These are phyloP conservation scores for Penstemon davidsonii DNA, from an alignment of 257 asterid genomes.

Conservation along the genomic window DNA sequence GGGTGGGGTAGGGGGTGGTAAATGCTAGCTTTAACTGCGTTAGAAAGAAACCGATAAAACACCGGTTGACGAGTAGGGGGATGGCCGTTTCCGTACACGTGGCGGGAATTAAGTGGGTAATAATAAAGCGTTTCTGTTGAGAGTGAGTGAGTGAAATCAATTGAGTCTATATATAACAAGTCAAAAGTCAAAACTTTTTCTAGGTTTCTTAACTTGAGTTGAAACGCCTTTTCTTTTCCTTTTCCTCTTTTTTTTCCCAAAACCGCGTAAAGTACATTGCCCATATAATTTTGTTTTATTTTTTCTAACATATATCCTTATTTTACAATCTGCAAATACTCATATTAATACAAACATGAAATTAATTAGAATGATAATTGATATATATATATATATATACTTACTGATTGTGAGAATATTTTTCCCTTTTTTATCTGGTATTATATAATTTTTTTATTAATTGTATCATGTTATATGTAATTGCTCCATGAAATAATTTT, in stretches of 20 bases:
- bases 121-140: slow-evolving; percentile 30
- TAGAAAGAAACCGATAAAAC: slow-evolving; percentile 45
- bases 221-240: slow-evolving; percentile 26
- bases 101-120: slow-evolving; percentile 31
- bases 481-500: too few relatives aligned
- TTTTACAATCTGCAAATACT: too few relatives aligned
- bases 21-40: slow-evolving; percentile 63
- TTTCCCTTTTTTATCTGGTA: too few relatives aligned
- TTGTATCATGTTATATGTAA: too few relatives aligned
- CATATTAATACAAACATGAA: too few relatives aligned
- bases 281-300: neutral
- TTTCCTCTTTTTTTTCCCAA: neutral
- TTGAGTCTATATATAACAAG: neutral
- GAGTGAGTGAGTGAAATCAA: neutral
- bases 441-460: too few relatives aligned
- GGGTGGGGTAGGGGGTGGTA: slow-evolving; percentile 31
- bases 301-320: too few relatives aligned
- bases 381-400: too few relatives aligned
- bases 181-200: slow-evolving; percentile 45
- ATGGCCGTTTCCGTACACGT: slow-evolving; percentile 35
- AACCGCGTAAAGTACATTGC: neutral
- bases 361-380: too few relatives aligned
- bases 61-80: slow-evolving; percentile 33
- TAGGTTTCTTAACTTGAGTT: neutral
- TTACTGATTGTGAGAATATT: too few relatives aligned